These are phyloP conservation scores for Aciculosporium take DNA, from an alignment of 2,329 filamentous ascomycete genomes.

Conservation along the genomic window DNA sequence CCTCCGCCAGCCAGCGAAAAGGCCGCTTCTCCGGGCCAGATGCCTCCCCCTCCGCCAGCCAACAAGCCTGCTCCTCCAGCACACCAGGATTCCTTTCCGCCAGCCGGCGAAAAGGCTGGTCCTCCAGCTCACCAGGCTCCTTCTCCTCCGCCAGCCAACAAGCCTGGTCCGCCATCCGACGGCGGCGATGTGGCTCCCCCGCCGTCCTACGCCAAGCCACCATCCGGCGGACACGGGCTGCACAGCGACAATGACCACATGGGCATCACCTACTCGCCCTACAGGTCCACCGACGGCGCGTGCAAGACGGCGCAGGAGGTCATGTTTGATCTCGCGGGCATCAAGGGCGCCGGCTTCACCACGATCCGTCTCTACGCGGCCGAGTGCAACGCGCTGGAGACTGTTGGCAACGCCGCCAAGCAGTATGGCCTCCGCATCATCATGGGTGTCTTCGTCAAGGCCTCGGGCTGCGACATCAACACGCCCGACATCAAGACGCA, in stretches of 20 bases:
- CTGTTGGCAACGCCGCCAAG: slow-evolving; percentile 56
- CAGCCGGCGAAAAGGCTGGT: too few species aligned
- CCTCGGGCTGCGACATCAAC: slow-evolving; percentile 41
- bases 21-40: too few species aligned
- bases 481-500: slow-evolving; percentile 54
- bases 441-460: slow-evolving; percentile 74
- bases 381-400: slow-evolving; percentile 71
- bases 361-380: slow-evolving; percentile 77
- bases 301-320: slow-evolving; percentile 54
- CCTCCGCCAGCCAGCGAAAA: too few species aligned
- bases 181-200: too few species aligned
- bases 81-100: too few species aligned
- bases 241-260: slow-evolving; percentile 40
- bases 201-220: too few species aligned
- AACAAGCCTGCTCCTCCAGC: too few species aligned
- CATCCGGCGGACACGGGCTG: slow-evolving; percentile 13
- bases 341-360: slow-evolving; percentile 53
- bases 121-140: too few species aligned
- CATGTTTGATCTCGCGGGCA: slow-evolving; percentile 43
- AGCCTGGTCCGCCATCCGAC: too few species aligned
- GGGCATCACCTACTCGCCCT: slow-evolving; percentile 73
- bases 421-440: slow-evolving; percentile 63
- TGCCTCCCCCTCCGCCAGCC: too few species aligned
- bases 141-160: too few species aligned
- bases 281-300: slow-evolving; percentile 36